Base-by-base conservation (phyloP, 768 basidiomycete species). In the Boletus reticulatus region DNA sequence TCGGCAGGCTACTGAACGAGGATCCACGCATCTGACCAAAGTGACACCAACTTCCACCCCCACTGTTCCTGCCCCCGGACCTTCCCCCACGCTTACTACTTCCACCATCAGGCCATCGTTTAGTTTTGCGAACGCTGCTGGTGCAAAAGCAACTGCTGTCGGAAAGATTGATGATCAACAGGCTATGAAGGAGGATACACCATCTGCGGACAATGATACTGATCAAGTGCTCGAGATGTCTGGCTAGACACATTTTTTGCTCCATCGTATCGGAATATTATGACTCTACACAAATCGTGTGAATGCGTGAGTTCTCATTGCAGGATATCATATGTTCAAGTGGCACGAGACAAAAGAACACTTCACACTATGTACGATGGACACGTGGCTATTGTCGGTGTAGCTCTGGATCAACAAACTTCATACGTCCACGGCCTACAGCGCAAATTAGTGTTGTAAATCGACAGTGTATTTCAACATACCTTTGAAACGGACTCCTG, bases 71-170 rank as follows among this genome's bases (percentile, higher is more conserved):
- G 22, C 43, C 29, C 37, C 59, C 42, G 69, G 54, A 65, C 64
- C 54, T 61, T 69, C 39, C 5, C 59, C 76, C 5, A 50, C 67
- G 20, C 70, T 71, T 42, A 61, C 75, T 39, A 61, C 73, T 17
- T 67, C 72, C 10, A 78, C 84, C 46, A 83, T 92, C 14, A 79
- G 89, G 51, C 86, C 91, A 0, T 78, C 81, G 6, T 76, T 94
- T 61, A 93, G 91, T 66, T 95, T 95, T 62, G 92, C 92, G 0
- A 87, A 78, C 52, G 92, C 86, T 38, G 88, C 89, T 2, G 78
- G 81, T 16, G 62, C 62, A 19, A 73, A 64, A 57, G 55, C 53
- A 27, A 51, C 62, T 22, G 42, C 57, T 45, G 52, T 46, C 0
- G 56, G 6, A 41, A 65, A 55, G 39, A 62, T 58, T 42, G 62